phyloP scores from a whole-genome alignment of 2,329 filamentous ascomycete genomes.

The Nothopassalora personata region DNA sequence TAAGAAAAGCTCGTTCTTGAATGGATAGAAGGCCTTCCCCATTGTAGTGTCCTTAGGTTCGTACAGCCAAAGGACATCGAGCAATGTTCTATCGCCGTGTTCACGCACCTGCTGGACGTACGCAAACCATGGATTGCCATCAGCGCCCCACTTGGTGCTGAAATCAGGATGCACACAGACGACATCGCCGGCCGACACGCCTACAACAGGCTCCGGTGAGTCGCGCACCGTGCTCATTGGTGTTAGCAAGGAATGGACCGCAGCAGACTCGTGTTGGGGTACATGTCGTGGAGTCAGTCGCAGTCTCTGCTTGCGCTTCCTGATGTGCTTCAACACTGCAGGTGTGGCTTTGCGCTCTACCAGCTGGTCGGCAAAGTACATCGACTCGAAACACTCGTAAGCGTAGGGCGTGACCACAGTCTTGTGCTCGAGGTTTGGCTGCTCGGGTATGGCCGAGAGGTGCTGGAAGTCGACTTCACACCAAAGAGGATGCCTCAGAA shows the following conservation, averaged over 20 bases:
- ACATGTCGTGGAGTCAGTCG: constrained; percentile 23
- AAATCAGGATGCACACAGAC: constrained; percentile 45
- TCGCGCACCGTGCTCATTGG: not conserved
- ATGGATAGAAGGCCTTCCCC: constrained; percentile 61
- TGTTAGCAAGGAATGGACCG: not conserved
- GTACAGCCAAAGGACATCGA: constrained; percentile 72
- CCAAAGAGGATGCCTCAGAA: constrained; percentile 35
- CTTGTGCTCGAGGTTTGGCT: constrained; percentile 22
- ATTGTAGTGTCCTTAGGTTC: constrained; percentile 66
- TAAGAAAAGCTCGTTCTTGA: constrained; percentile 68
- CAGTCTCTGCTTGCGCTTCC: constrained; percentile 19
- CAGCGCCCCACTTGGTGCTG: constrained; percentile 50
- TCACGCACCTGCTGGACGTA: constrained; percentile 57
- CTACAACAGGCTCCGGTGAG: constrained; percentile 5
- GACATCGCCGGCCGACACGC: constrained; percentile 45
- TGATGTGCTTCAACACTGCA: constrained; percentile 16
- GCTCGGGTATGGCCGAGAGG: constrained; percentile 28
- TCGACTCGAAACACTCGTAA: constrained; percentile 57
- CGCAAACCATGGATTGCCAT: constrained; percentile 58
- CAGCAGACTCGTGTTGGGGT: not conserved
- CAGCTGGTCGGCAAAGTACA: constrained; percentile 55
- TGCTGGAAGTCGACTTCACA: constrained; percentile 30
- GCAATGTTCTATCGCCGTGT: constrained; percentile 35
- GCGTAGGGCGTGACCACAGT: constrained; percentile 70
- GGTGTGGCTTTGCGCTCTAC: constrained; percentile 25